Base-by-base conservation (phyloP, 1,139 yeast species). In the Lodderomyces margitis region DNA sequence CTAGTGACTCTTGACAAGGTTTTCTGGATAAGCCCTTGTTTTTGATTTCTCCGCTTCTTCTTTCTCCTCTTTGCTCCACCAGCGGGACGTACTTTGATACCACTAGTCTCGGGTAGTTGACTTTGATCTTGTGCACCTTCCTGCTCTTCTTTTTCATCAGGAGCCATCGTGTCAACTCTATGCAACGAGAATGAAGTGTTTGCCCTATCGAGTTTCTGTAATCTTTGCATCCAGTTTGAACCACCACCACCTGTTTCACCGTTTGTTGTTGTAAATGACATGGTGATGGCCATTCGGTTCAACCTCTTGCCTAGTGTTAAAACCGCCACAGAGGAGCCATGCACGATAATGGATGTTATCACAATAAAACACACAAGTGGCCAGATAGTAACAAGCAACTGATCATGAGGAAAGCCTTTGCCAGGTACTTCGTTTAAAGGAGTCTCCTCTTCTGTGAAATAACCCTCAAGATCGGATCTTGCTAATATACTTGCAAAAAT, bases 261-360 rank as follows among this genome's bases (percentile, higher is more conserved):
- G 39, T 79, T 79, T 4, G 87, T 79, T 14, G 65, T 59, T 17
- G 96, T 89, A 59, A 87, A 84, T 0, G 97, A 80, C 86, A 89
- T 87, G 3, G 97, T 87, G 53, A 92, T 81, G 5, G 96, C 88
- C 84, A 92, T 84, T 47, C 95, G 83, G 66, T 91, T 89, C 59
- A 92, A 76, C 46, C 94, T 83, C 56, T 83, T 86, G 40, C 98
- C 98, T 40, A 92, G 73, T 0, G 94, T 83, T 50, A 89, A 77
- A 5, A 91, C 96, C 0, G 98, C 98, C 36, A 92, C 96, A 0
- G 97, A 89, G 0, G 98, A 91, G 11, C 98, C 98, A 64, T 92
- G 98, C 21, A 92, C 95, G 21, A 89, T 69, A 54, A 92, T 92
- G 2, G 97, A 89, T 0, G 95, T 78, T 9, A 92, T 72, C 30